Percentiles rank a stretch among this genome's conserved stretches.
These are phyloP conservation scores for Russula griseocarnosa DNA, from an alignment of 768 basidiomycete species.

Conservation along the genomic window DNA sequence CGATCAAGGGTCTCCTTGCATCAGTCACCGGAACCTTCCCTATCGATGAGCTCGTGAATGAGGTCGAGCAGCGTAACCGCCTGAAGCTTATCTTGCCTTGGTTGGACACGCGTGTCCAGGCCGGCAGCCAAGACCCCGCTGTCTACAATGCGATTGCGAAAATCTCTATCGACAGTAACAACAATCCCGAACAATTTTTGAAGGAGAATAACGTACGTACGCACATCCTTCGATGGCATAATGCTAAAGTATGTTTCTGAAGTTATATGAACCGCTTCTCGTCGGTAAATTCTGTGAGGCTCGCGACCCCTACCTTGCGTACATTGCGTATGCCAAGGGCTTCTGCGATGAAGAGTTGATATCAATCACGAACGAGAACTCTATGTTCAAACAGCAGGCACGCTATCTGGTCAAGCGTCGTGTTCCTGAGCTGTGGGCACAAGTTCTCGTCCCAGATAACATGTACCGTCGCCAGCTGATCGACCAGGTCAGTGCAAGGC, in stretches of 20 bases:
- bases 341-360: constrained; percentile 98
- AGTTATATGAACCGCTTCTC: constrained; percentile 94
- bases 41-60: constrained; percentile 94
- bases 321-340: constrained; percentile 98
- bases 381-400: constrained; percentile 99
- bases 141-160: constrained; percentile 98
- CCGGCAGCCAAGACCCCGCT: constrained; percentile 90
- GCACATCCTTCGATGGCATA: not conserved
- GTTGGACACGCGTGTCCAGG: constrained; percentile 89
- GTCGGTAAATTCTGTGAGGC: constrained; percentile 99
- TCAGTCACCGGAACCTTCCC: constrained; percentile 97
- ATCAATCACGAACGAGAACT: constrained; percentile 94
- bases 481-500: constrained; percentile 59
- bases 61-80: constrained; percentile 94
- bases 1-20: constrained; percentile 90
- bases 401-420: constrained; percentile 97
- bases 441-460: constrained; percentile 87
- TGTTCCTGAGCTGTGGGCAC: constrained; percentile 91
- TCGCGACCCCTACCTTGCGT: constrained; percentile 96
- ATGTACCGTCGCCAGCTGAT: constrained; percentile 89
- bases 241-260: constrained; percentile 21
- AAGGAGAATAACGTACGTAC: constrained; percentile 93
- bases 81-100: constrained; percentile 96
- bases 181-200: constrained; percentile 94
- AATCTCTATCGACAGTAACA: constrained; percentile 98